Evolutionary conservation across 129 eudicot genomes (phyloP).

Genomic region (Chrysanthemum lavandulifolium): DNA sequence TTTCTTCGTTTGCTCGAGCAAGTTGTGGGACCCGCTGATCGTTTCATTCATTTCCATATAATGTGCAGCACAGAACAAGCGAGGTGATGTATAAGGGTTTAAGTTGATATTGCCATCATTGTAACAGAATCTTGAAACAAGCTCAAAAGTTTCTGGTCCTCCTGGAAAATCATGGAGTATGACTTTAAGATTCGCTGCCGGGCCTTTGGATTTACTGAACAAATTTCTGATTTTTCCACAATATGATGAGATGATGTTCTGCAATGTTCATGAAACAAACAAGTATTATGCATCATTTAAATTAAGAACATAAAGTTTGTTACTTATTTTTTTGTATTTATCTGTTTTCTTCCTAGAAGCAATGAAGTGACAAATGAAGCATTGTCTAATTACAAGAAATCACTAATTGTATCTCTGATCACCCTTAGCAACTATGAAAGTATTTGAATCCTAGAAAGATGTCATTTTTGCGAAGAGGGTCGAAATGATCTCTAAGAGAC

Average conservation of each 20-base stretch:
- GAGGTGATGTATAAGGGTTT: slow-evolving; percentile 41
- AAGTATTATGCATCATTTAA: background rate
- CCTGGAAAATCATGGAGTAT: slow-evolving; percentile 88
- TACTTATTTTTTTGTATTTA: background rate
- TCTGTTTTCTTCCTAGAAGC: background rate
- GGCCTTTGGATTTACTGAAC: slow-evolving; percentile 49
- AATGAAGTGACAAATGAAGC: background rate
- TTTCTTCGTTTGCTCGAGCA: slow-evolving; percentile 54
- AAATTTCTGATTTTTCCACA: slow-evolving; percentile 63
- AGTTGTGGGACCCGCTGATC: slow-evolving; percentile 38
- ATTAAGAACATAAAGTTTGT: too few relatives aligned
- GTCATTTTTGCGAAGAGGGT: background rate
- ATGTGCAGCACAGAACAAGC: slow-evolving; percentile 47
- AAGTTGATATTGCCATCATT: slow-evolving; percentile 52
- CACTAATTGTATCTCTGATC: too few relatives aligned
- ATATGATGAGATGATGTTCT: slow-evolving; percentile 54
- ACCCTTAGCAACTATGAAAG: too few relatives aligned
- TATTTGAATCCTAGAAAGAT: background rate
- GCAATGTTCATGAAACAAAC: slow-evolving; percentile 31
- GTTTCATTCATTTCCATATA: slow-evolving; percentile 75
- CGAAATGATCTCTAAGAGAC: background rate
- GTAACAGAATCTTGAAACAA: slow-evolving; percentile 81
- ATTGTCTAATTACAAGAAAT: background rate
- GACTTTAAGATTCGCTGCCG: slow-evolving; percentile 45
- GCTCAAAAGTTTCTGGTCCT: slow-evolving; percentile 76